phyloP scores from a whole-genome alignment of 164 flowering plant genomes.

The Echeveria elegans region DNA sequence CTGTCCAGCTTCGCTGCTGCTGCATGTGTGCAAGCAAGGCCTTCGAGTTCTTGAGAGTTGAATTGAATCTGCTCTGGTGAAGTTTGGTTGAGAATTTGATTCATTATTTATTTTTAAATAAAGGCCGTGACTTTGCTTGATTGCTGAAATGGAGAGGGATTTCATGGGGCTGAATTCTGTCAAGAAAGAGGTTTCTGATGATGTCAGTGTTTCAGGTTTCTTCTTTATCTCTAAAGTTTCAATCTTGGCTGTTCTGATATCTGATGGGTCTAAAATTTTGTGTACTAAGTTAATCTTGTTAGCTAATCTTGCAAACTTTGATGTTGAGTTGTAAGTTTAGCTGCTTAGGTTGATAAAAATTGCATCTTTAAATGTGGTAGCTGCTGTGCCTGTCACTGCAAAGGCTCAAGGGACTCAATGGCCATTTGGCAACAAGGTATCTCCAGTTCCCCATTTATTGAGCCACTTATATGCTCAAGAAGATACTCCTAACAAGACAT shows the following conservation, averaged over 20 bases:
- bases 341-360: neutral
- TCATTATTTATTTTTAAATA: neutral
- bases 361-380: constrained; percentile 8
- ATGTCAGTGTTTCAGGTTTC: constrained; percentile 24
- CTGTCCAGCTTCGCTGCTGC: too few species aligned
- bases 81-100: neutral
- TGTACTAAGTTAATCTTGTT: neutral
- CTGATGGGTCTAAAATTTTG: neutral
- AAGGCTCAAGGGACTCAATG: constrained; percentile 32
- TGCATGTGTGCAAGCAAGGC: neutral
- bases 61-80: neutral
- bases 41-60: neutral
- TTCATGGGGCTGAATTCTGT: constrained; percentile 38
- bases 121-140: constrained; percentile 4
- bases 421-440: constrained; percentile 43
- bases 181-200: constrained; percentile 28
- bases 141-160: constrained; percentile 42
- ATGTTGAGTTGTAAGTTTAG: neutral
- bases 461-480: constrained; percentile 33
- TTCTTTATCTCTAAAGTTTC: neutral
- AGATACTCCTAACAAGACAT: constrained; percentile 30
- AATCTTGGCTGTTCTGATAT: neutral
- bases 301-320: neutral
- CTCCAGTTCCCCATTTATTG: constrained; percentile 39
- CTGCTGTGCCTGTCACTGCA: constrained; percentile 20